phyloP scores from a whole-genome alignment of 2,329 filamentous ascomycete species.

The Xylaria sp. region DNA sequence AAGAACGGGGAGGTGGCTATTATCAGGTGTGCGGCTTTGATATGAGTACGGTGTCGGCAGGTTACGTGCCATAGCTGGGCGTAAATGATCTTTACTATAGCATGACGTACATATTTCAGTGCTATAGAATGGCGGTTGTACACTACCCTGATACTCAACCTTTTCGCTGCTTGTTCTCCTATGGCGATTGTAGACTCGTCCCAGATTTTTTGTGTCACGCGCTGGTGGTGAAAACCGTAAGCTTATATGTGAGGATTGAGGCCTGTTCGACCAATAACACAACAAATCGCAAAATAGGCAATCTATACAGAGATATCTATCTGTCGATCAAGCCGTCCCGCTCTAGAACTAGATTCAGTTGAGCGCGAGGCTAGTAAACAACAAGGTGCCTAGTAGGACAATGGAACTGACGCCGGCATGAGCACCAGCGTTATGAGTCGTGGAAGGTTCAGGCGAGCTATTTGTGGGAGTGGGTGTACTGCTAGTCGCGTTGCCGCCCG shows the following conservation, averaged over 20 bases:
- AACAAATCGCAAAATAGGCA: neutral
- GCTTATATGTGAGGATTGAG: neutral
- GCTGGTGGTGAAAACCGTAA: neutral
- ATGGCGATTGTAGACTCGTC: neutral
- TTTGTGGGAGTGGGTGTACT: neutral
- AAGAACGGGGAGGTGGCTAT: slow-evolving; percentile 7
- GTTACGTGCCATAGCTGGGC: neutral
- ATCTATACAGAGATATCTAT: neutral
- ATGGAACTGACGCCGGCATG: neutral
- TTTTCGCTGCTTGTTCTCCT: neutral
- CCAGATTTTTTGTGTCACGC: neutral
- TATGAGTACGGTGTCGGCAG: neutral
- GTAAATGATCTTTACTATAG: neutral
- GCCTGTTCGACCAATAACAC: neutral
- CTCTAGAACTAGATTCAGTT: no score
- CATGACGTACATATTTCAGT: no score
- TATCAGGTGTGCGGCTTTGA: neutral
- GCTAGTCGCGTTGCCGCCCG: neutral
- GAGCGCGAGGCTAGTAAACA: no score
- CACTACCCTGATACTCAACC: neutral
- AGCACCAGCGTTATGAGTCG: neutral
- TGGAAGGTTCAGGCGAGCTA: slow-evolving; percentile 2
- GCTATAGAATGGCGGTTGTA: neutral
- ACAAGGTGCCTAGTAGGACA: slow-evolving; percentile 13
- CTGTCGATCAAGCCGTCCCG: neutral